phyloP scores from a whole-genome alignment of 108 stramenopile species.

The Nitzschia putrida region DNA sequence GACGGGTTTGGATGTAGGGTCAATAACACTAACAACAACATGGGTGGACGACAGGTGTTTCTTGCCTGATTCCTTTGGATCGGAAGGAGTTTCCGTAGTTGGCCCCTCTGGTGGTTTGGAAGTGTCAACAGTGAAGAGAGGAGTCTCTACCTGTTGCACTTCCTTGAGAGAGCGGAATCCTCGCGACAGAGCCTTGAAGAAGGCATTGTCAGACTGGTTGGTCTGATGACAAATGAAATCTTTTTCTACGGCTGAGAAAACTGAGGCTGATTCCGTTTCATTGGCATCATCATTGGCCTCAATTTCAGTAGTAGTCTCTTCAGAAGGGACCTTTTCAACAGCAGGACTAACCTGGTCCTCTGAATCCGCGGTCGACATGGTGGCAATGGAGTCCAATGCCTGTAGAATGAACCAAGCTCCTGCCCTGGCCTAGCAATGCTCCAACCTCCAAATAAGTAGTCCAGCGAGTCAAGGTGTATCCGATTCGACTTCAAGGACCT shows the following conservation, averaged over 20 bases:
- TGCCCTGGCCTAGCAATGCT: too few relatives aligned
- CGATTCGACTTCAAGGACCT: too few relatives aligned
- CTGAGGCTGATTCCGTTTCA: too few relatives aligned
- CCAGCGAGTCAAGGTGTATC: too few relatives aligned
- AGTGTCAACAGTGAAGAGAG: constrained; percentile 7
- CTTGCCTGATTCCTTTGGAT: not conserved
- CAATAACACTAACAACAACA: constrained; percentile 68
- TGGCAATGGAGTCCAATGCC: too few relatives aligned
- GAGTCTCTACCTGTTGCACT: constrained; percentile 2
- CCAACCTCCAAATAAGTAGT: too few relatives aligned
- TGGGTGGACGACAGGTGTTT: constrained; percentile 9
- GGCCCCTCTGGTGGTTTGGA: not conserved
- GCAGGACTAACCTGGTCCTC: too few relatives aligned
- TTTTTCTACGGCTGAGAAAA: not conserved
- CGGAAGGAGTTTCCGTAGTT: not conserved
- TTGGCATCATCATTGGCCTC: too few relatives aligned
- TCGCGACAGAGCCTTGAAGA: constrained; percentile 18
- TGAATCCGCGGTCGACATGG: too few relatives aligned
- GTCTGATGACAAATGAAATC: constrained; percentile 30
- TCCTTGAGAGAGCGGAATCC: constrained; percentile 28
- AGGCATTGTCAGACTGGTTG: constrained; percentile 19
- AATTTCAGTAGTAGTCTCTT: too few relatives aligned
- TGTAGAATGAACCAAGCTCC: too few relatives aligned
- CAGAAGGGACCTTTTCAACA: too few relatives aligned
- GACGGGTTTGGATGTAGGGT: constrained; percentile 61